A percentile compares a stretch with the other conserved stretches of the same genome.
phyloP scores from a whole-genome alignment of 23 red algal genomes.

The Porphyridium purpureum region DNA sequence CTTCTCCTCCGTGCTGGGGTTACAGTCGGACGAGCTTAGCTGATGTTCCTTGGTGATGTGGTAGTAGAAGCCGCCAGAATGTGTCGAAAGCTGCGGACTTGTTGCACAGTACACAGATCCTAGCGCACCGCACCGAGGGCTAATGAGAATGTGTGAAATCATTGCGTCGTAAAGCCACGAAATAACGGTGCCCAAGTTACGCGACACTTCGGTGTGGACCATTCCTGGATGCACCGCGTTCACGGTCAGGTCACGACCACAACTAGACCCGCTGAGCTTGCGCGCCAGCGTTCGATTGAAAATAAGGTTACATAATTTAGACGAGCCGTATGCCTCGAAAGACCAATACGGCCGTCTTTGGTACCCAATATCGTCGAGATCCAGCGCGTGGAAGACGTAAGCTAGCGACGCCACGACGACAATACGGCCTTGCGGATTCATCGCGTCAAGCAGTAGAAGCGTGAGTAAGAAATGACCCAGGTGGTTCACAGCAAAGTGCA shows the following conservation, averaged over 20 bases:
- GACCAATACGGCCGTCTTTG: slow-evolving; percentile 21
- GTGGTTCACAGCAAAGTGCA: slow-evolving; percentile 91
- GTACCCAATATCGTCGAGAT: slow-evolving; percentile 36
- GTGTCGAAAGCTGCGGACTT: too few relatives aligned
- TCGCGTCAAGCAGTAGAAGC: slow-evolving; percentile 24
- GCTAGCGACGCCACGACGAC: slow-evolving; percentile 50
- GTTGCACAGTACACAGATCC: too few relatives aligned
- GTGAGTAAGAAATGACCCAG: slow-evolving; percentile 71
- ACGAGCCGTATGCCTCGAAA: slow-evolving; percentile 74
- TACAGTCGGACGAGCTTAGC: too few relatives aligned
- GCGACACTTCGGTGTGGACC: slow-evolving; percentile 12
- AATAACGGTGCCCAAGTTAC: too few relatives aligned
- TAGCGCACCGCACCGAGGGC: too few relatives aligned
- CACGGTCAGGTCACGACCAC: not conserved
- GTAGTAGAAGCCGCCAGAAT: too few relatives aligned
- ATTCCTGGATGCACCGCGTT: slow-evolving; percentile 22
- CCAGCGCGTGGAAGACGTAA: slow-evolving; percentile 20
- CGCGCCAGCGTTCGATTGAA: slow-evolving; percentile 40
- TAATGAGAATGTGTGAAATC: too few relatives aligned
- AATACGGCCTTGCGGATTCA: slow-evolving; percentile 13
- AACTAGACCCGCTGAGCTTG: slow-evolving; percentile 1
- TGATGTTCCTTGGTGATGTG: too few relatives aligned
- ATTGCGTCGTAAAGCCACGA: too few relatives aligned
- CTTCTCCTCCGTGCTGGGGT: too few relatives aligned
- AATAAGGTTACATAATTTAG: slow-evolving; percentile 56